Percentiles rank a stretch among this genome's conserved stretches.
Conservation (phyloP, 805 yeast species). For the Barnettozyma californica region DNA sequence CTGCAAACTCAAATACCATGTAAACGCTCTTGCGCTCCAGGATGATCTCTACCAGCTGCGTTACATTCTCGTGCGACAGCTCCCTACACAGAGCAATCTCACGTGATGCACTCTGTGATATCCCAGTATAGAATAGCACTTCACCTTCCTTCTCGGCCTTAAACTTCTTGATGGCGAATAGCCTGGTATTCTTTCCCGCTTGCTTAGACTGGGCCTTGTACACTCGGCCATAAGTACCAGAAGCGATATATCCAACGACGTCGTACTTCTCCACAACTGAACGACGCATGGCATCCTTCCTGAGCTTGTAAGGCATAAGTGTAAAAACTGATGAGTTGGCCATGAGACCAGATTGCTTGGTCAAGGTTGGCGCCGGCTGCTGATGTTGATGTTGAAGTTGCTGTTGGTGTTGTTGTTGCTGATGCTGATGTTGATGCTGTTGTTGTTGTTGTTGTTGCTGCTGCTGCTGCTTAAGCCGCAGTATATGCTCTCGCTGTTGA, state of each 20-base stretch:
- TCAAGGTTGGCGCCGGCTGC: neutral
- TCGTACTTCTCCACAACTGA: slow-evolving; percentile 83
- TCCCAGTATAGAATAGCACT: slow-evolving; percentile 84
- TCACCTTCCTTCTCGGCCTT: slow-evolving; percentile 93
- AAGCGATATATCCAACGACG: slow-evolving; percentile 92
- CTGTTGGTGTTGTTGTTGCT: slow-evolving; percentile 4
- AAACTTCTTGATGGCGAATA: slow-evolving; percentile 86
- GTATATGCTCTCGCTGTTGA: slow-evolving; percentile 10
- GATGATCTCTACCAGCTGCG: slow-evolving; percentile 74
- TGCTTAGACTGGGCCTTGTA: slow-evolving; percentile 71
- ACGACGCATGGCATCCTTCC: slow-evolving; percentile 61
- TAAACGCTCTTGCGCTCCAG: slow-evolving; percentile 85
- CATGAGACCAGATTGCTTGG: slow-evolving; percentile 26
- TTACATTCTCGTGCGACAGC: slow-evolving; percentile 71
- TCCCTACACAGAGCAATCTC: slow-evolving; percentile 96
- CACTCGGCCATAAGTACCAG: slow-evolving; percentile 95
- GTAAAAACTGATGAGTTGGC: slow-evolving; percentile 51
- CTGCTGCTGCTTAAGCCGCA: slow-evolving; percentile 9
- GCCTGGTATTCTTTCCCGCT: slow-evolving; percentile 17
- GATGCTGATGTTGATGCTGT: neutral
- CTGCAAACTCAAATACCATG: slow-evolving; percentile 95
- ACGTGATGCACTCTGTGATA: slow-evolving; percentile 91
- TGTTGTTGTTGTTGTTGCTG: slow-evolving; percentile 3
- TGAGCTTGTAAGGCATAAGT: slow-evolving; percentile 51
- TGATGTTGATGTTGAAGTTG: slow-evolving; percentile 5